Conservation (phyloP, 257 asterid species). For the Fraxinus pennsylvanica region DNA sequence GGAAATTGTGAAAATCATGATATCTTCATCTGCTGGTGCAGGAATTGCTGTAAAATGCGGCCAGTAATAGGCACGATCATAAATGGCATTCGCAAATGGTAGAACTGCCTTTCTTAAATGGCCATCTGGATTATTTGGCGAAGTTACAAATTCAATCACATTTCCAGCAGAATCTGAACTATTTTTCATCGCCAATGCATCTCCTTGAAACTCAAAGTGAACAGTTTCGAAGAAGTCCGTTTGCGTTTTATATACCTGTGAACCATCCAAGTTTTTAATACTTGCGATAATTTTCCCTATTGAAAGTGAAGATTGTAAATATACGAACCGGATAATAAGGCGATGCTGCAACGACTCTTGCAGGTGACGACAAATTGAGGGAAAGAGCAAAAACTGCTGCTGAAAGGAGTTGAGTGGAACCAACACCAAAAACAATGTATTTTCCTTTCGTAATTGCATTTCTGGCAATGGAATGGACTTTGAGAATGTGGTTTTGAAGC, state of each 20-base stretch:
- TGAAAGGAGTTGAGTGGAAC: constrained; percentile 65
- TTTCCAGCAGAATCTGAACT: constrained; percentile 28
- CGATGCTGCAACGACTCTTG: constrained; percentile 51
- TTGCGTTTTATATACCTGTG: constrained; percentile 55
- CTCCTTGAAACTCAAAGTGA: constrained; percentile 52
- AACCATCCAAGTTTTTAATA: neutral
- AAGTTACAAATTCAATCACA: constrained; percentile 67
- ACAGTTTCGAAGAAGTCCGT: constrained; percentile 49
- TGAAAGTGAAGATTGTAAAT: neutral
- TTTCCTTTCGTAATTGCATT: constrained; percentile 60
- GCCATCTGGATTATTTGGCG: constrained; percentile 80
- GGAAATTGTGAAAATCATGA: constrained; percentile 67
- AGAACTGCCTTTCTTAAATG: constrained; percentile 40
- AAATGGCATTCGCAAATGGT: constrained; percentile 25
- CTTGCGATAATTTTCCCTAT: neutral
- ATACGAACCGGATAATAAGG: constrained; percentile 62
- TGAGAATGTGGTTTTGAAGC: constrained; percentile 46
- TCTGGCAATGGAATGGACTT: constrained; percentile 41
- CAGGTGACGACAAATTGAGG: constrained; percentile 44
- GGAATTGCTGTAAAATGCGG: constrained; percentile 76
- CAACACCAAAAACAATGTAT: constrained; percentile 58
- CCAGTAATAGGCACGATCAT: constrained; percentile 81
- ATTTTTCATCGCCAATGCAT: constrained; percentile 36
- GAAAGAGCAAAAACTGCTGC: constrained; percentile 81
- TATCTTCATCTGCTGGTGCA: constrained; percentile 62